Conservation (phyloP, 345 rosid genomes). For the Euphorbia peplus region DNA sequence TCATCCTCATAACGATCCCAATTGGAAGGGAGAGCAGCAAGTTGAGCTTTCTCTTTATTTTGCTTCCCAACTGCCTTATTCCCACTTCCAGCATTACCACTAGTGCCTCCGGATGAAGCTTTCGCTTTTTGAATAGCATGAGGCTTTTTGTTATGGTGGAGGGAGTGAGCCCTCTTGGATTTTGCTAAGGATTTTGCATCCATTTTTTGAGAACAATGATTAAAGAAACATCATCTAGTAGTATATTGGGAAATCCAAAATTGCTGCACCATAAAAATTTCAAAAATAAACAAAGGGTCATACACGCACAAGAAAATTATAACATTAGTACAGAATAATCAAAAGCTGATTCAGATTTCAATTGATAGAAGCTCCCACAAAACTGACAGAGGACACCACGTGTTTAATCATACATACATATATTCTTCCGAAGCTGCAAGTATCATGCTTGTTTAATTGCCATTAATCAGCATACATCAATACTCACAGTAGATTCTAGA, state of each 20-base stretch:
- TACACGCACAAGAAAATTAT: not conserved
- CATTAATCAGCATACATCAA: not conserved
- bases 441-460: too few species aligned
- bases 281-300: not conserved
- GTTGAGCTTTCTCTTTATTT: slow-evolving; percentile 30
- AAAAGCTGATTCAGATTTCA: not conserved
- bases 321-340: too few species aligned
- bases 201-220: slow-evolving; percentile 31
- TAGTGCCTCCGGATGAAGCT: slow-evolving; percentile 13
- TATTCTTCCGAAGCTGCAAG: not conserved
- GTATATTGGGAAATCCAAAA: not conserved
- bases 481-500: not conserved
- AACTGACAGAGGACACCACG: not conserved
- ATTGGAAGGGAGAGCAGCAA: slow-evolving; percentile 63
- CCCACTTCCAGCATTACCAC: slow-evolving; percentile 21
- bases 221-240: not conserved
- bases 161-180: slow-evolving; percentile 87
- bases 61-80: slow-evolving; percentile 40
- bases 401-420: not conserved
- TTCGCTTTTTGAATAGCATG: slow-evolving; percentile 48
- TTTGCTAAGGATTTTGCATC: slow-evolving; percentile 74
- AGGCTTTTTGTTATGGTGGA: slow-evolving; percentile 53
- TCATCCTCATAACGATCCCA: slow-evolving; percentile 72
- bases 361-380: not conserved
- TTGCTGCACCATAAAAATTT: not conserved